Percentiles rank a stretch among this genome's conserved stretches.
phyloP scores from a whole-genome alignment of 345 rosid species.

The Lagerstroemia speciosa region DNA sequence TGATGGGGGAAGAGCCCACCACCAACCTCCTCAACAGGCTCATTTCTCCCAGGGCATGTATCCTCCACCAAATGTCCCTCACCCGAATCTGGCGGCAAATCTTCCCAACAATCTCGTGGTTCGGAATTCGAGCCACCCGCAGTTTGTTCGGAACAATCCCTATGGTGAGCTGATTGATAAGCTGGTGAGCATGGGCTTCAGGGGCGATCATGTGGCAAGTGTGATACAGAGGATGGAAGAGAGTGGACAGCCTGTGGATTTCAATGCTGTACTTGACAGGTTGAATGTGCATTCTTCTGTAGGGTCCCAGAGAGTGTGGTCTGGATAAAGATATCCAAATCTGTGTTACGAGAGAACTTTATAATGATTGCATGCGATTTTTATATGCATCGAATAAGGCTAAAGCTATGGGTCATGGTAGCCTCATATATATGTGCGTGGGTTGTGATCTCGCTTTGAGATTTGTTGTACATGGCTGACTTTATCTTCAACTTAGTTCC shows the following conservation, averaged over 20 bases:
- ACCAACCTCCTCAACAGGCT: constrained; percentile 37
- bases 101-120: constrained; percentile 31
- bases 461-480: neutral
- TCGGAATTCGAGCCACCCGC: constrained; percentile 39
- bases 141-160: constrained; percentile 51
- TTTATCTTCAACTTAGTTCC: neutral
- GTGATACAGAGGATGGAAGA: constrained; percentile 97
- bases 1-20: constrained; percentile 53
- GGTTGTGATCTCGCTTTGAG: neutral
- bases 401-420: neutral
- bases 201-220: constrained; percentile 58
- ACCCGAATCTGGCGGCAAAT: constrained; percentile 43
- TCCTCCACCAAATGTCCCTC: constrained; percentile 31
- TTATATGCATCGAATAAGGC: neutral
- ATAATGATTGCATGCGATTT: neutral
- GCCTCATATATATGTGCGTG: neutral
- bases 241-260: constrained; percentile 81
- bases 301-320: constrained; percentile 61
- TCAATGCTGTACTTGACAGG: constrained; percentile 74
- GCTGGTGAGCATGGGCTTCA: constrained; percentile 82
- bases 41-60: constrained; percentile 70
- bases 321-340: constrained; percentile 14
- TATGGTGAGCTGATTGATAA: constrained; percentile 75
- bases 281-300: constrained; percentile 46
- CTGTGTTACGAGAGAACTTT: neutral